A percentile compares a stretch with the other conserved stretches of the same genome.
phyloP scores from a whole-genome alignment of 1,139 yeast genomes.

The Groenewaldozyma auringiensis region DNA sequence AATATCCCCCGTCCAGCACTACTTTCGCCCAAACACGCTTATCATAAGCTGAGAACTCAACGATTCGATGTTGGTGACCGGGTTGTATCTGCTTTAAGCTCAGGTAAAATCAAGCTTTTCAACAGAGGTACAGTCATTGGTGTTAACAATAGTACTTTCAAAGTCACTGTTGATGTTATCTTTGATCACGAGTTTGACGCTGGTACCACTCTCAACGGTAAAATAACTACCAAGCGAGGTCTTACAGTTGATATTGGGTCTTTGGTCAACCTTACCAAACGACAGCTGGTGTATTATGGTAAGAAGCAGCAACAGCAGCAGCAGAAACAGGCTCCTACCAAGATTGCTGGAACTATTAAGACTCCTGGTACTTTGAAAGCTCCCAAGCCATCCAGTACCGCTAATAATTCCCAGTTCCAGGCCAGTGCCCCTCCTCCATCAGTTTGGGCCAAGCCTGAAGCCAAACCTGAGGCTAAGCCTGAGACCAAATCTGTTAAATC shows the following conservation, averaged over 20 bases:
- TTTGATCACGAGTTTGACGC: conserved; percentile 80
- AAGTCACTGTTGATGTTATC: conserved; percentile 55
- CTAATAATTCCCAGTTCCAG: neutral
- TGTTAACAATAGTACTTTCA: conserved; percentile 54
- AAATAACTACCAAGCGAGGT: conserved; percentile 73
- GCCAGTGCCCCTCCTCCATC: neutral
- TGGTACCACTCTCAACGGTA: conserved; percentile 75
- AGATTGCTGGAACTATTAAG: neutral
- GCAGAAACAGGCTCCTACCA: neutral
- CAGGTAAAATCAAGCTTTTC: conserved; percentile 84
- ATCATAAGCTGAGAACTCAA: conserved; percentile 67
- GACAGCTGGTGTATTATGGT: conserved; percentile 63
- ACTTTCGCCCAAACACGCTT: conserved; percentile 66
- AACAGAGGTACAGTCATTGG: conserved; percentile 90
- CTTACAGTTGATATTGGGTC: conserved; percentile 73
- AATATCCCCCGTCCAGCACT: conserved; percentile 85
- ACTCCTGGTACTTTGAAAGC: neutral
- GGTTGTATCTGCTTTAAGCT: conserved; percentile 73
- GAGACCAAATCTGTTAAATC: conserved; percentile 1
- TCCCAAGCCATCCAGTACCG: neutral
- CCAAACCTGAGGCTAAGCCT: conserved; percentile 1
- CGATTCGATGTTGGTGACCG: conserved; percentile 82
- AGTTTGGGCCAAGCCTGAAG: neutral
- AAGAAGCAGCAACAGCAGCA: conserved; percentile 13
- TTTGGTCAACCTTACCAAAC: conserved; percentile 65